phyloP scores from a whole-genome alignment of 2,329 filamentous ascomycete genomes.

The Calonectria crousiana region DNA sequence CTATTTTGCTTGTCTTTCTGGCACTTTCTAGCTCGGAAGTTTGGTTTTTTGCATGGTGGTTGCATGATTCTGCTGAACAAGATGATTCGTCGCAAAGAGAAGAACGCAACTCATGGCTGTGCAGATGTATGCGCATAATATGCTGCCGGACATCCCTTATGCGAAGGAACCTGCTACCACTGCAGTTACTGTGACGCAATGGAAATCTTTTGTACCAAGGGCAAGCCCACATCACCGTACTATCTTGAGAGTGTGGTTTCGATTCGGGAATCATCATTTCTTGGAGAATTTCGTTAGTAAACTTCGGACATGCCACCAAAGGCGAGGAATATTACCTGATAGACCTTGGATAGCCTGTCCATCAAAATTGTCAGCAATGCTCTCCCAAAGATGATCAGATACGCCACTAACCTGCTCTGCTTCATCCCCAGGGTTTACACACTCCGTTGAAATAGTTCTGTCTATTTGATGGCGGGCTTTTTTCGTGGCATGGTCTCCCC shows the following conservation, averaged over 20 bases:
- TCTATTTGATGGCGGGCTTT: background rate
- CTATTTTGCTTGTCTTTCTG: background rate
- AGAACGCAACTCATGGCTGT: background rate
- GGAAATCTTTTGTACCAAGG: background rate
- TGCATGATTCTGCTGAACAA: background rate
- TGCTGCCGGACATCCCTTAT: background rate
- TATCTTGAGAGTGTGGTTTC: background rate
- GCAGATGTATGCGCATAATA: background rate
- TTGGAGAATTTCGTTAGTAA: background rate
- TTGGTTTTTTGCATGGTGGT: background rate
- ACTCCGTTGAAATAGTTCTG: background rate
- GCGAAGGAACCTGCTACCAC: fast-evolving
- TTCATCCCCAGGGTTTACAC: background rate
- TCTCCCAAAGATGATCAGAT: background rate
- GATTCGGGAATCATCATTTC: background rate
- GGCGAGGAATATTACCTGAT: background rate
- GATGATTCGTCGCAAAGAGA: background rate
- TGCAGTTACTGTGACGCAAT: background rate
- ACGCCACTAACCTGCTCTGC: background rate
- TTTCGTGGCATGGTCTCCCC: background rate
- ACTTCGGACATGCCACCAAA: background rate
- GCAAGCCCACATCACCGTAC: background rate
- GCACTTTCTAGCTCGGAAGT: background rate
- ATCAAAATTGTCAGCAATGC: background rate
- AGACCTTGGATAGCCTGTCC: background rate